Percentiles rank a stretch among this genome's conserved stretches.
Evolutionary conservation across 805 yeast species (phyloP).

Genomic region (Ogataea allantospora): DNA sequence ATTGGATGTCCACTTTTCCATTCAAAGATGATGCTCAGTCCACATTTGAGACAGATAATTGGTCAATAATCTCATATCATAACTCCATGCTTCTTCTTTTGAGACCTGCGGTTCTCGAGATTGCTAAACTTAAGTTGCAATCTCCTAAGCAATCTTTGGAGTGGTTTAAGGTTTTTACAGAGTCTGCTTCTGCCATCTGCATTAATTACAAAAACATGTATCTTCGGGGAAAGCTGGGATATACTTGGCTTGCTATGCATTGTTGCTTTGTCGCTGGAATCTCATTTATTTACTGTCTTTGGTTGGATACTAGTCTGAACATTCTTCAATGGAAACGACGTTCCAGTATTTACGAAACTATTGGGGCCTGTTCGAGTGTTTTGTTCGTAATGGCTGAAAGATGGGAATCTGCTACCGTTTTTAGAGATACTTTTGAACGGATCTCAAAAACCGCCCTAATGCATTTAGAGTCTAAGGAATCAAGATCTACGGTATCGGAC

Average conservation of each 20-base stretch:
- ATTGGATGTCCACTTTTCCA: conserved; percentile 35
- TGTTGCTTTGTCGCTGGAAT: not conserved
- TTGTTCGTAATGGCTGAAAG: not conserved
- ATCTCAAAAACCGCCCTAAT: not conserved
- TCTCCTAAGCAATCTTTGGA: not conserved
- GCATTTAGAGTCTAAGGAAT: not conserved
- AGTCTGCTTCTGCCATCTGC: not conserved
- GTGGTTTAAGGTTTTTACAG: not conserved
- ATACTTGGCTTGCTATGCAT: not conserved
- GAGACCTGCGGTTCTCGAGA: conserved; percentile 32
- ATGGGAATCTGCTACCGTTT: not conserved
- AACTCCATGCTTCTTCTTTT: conserved; percentile 33
- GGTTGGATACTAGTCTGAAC: not conserved
- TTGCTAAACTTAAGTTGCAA: conserved; percentile 7
- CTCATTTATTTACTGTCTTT: not conserved
- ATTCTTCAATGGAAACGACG: not conserved
- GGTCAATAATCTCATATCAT: conserved; percentile 36
- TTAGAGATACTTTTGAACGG: not conserved
- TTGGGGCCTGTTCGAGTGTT: conserved; percentile 8
- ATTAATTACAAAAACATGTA: not conserved
- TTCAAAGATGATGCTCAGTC: conserved; percentile 25
- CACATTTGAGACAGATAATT: conserved; percentile 33
- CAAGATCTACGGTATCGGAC: not conserved
- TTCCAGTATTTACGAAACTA: conserved; percentile 2
- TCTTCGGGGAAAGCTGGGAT: not conserved